phyloP scores from a whole-genome alignment of 169 alveolate genomes.

The Toxoplasma gondii region DNA sequence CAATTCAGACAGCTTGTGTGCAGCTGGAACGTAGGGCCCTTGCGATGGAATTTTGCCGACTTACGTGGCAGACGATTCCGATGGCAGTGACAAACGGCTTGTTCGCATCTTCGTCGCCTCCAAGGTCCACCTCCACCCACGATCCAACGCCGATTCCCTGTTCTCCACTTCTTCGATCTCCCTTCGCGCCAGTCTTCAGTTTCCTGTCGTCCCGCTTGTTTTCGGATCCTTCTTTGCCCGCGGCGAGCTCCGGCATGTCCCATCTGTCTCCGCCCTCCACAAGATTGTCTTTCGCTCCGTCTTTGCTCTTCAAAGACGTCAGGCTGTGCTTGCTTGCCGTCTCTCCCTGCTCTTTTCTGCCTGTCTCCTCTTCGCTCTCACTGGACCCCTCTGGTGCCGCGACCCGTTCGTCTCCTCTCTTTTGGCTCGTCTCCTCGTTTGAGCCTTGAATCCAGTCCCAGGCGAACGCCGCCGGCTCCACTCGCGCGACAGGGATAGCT shows the following conservation, averaged over 20 bases:
- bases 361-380: no score
- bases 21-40: no score
- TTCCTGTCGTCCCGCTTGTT: background rate
- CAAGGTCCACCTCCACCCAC: background rate
- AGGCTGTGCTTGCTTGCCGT: background rate
- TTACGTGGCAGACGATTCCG: background rate
- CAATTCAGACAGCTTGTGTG: no score
- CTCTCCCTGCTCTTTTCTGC: no score
- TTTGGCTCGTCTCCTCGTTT: background rate
- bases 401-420: background rate
- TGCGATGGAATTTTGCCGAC: background rate
- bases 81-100: background rate
- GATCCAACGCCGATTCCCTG: constrained; percentile 10
- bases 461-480: background rate
- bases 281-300: background rate
- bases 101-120: constrained; percentile 19
- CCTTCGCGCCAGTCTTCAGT: no score
- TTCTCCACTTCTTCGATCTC: background rate
- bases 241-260: background rate
- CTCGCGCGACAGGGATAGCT: background rate
- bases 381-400: no score
- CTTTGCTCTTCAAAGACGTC: background rate
- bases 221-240: background rate
- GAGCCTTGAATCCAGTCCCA: background rate
- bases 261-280: background rate